These are phyloP conservation scores for Colletotrichum godetiae DNA, from an alignment of 2,329 filamentous ascomycete species.

Conservation along the genomic window DNA sequence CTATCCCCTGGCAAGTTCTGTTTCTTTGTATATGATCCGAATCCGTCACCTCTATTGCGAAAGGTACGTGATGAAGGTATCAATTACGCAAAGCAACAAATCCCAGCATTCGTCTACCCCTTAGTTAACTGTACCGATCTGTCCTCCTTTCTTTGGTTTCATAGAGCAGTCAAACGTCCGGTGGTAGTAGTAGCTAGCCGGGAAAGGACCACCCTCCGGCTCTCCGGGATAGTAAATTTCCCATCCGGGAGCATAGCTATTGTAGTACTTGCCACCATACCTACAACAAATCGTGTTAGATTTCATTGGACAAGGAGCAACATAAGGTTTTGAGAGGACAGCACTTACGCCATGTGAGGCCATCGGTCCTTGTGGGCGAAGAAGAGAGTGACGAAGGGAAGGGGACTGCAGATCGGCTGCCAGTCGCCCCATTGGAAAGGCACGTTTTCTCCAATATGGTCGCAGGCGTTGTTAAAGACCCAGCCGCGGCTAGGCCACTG, in stretches of 20 bases:
- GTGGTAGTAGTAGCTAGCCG: slow-evolving; percentile 14
- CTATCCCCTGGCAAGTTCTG: too few relatives aligned
- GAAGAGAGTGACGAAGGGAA: slow-evolving; percentile 28
- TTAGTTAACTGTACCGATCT: not conserved
- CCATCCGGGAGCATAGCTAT: not conserved
- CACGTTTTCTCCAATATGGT: slow-evolving; percentile 14
- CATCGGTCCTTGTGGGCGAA: not conserved
- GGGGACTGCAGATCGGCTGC: slow-evolving; percentile 17
- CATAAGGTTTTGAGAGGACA: not conserved
- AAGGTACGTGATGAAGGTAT: not conserved
- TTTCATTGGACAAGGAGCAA: not conserved
- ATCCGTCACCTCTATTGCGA: not conserved
- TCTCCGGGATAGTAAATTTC: slow-evolving; percentile 23
- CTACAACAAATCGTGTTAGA: not conserved
- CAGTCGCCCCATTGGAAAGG: slow-evolving; percentile 10
- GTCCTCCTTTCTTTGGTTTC: not conserved
- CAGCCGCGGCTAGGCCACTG: slow-evolving; percentile 22
- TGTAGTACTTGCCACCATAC: slow-evolving; percentile 20
- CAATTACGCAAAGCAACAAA: not conserved
- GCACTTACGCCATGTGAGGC: slow-evolving; percentile 6
- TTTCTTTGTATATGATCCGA: too few relatives aligned
- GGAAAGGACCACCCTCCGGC: not conserved
- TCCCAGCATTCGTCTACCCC: not conserved
- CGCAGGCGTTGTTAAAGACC: slow-evolving; percentile 26
- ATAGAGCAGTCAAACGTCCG: slow-evolving; percentile 29